Percentiles rank a stretch among this genome's conserved stretches.
phyloP scores from a whole-genome alignment of 805 yeast genomes.

The Clavispora phyllophila region DNA sequence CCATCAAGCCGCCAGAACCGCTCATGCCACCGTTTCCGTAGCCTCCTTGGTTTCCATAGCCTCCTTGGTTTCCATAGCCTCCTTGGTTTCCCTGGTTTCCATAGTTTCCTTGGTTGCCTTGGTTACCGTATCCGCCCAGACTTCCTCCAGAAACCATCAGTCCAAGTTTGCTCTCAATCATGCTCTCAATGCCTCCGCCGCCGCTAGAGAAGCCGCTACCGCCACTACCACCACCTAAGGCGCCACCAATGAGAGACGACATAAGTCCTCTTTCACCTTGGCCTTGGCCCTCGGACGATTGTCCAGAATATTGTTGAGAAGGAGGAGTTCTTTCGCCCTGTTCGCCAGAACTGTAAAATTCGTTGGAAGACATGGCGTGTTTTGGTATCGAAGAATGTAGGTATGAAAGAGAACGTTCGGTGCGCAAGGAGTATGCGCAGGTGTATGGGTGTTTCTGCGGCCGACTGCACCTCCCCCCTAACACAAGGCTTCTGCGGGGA shows the following conservation, averaged over 20 bases:
- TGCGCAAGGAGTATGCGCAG: neutral
- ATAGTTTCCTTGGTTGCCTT: conserved; percentile 1
- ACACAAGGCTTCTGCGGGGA: no score
- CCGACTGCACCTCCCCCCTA: neutral
- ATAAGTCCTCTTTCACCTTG: conserved; percentile 23
- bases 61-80: no score
- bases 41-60: neutral
- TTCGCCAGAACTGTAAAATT: conserved; percentile 43
- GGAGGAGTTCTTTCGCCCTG: conserved; percentile 14
- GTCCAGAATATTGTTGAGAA: conserved; percentile 4
- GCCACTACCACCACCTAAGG: conserved; percentile 30
- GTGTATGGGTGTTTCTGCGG: neutral
- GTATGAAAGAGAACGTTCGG: neutral
- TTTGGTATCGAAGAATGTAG: no score
- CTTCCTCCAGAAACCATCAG: conserved; percentile 1
- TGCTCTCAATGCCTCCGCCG: conserved; percentile 11
- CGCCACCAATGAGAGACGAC: conserved; percentile 23
- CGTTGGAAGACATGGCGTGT: conserved; percentile 51
- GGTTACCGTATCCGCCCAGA: neutral
- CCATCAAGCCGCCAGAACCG: neutral
- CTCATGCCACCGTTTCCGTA: neutral
- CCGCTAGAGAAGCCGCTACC: conserved; percentile 1
- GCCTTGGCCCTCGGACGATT: conserved; percentile 3
- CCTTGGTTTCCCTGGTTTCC: conserved; percentile 1
- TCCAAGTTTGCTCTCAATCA: conserved; percentile 9